A percentile compares a stretch with the other conserved stretches of the same genome.
Evolutionary conservation across 495 filamentous ascomycete genomes (phyloP).

Genomic region (Aspergillus carlsbadensis): DNA sequence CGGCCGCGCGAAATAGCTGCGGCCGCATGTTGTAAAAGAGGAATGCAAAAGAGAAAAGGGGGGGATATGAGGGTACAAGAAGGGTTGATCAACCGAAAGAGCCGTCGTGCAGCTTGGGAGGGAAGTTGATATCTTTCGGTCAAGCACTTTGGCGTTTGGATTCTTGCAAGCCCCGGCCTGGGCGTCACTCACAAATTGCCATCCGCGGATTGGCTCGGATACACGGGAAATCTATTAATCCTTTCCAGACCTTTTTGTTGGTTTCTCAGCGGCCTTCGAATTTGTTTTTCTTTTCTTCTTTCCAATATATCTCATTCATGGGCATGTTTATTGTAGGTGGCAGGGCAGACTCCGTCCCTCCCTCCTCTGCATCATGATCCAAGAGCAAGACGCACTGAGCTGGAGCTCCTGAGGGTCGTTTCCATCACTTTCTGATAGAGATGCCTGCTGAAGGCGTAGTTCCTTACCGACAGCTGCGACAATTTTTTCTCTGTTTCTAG

Average conservation of each 20-base stretch:
- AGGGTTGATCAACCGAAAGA: constrained; percentile 11
- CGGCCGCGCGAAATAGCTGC: constrained; percentile 81
- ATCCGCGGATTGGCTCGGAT: constrained; percentile 37
- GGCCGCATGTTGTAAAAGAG: constrained; percentile 73
- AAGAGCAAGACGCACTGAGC: constrained; percentile 63
- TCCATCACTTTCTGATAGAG: constrained; percentile 8
- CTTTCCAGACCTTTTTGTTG: constrained; percentile 19
- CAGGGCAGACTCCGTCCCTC: constrained; percentile 41
- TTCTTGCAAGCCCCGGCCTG: constrained; percentile 28
- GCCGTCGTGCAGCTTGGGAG: constrained; percentile 15
- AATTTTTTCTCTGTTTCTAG: constrained; percentile 1
- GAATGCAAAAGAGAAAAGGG: constrained; percentile 31
- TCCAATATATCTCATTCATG: constrained; percentile 56
- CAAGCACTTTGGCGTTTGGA: constrained; percentile 35
- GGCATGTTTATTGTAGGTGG: constrained; percentile 89
- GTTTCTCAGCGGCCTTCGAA: constrained; percentile 13
- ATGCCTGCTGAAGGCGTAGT: constrained; percentile 23
- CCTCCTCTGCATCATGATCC: constrained; percentile 65
- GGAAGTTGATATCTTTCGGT: constrained; percentile 29
- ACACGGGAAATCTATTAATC: constrained; percentile 31
- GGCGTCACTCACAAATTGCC: constrained; percentile 36
- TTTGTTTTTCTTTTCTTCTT: constrained; percentile 44
- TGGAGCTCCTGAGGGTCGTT: constrained; percentile 59
- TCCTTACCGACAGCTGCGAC: constrained; percentile 28
- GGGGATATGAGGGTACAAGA: constrained; percentile 16